Percentiles rank a stretch among this genome's conserved stretches.
Evolutionary conservation across 2,329 filamentous ascomycete species (phyloP).

Genomic region (Colletotrichum chlorophyti): DNA sequence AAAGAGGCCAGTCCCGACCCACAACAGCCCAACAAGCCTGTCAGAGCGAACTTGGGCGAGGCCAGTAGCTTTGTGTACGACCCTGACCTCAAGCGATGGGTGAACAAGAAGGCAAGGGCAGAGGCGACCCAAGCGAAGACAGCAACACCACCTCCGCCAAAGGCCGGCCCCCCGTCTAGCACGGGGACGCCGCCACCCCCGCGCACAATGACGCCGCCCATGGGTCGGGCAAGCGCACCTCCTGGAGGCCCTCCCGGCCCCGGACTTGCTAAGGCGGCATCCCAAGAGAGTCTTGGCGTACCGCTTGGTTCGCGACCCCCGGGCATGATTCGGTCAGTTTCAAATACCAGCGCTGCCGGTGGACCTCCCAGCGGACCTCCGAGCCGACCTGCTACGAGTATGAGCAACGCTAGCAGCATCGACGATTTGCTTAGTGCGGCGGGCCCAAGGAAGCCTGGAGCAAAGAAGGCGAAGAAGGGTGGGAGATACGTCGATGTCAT

Average conservation of each 20-base stretch:
- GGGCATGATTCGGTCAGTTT: constrained; percentile 54
- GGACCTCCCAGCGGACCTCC: constrained; percentile 59
- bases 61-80: constrained; percentile 94
- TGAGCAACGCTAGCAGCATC: constrained; percentile 93
- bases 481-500: constrained; percentile 96
- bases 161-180: constrained; percentile 60
- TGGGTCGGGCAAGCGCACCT: constrained; percentile 35
- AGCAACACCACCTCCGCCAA: constrained; percentile 82
- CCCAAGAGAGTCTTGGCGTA: constrained; percentile 42
- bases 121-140: constrained; percentile 65
- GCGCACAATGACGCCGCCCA: constrained; percentile 37
- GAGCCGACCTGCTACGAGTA: constrained; percentile 76
- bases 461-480: constrained; percentile 79
- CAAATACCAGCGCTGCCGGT: constrained; percentile 48
- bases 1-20: constrained; percentile 59
- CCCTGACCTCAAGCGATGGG: constrained; percentile 94
- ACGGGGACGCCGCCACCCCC: constrained; percentile 60
- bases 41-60: constrained; percentile 93
- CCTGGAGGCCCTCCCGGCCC: constrained; percentile 30
- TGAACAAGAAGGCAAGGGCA: constrained; percentile 89
- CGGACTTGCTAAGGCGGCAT: constrained; percentile 35
- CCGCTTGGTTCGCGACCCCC: constrained; percentile 31
- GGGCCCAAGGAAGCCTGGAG: constrained; percentile 69
- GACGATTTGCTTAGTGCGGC: constrained; percentile 87
- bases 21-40: constrained; percentile 64